Percentiles rank a stretch among this genome's conserved stretches.
phyloP scores from a whole-genome alignment of 805 yeast species.

The Kodamaea hsintzibuensis region DNA sequence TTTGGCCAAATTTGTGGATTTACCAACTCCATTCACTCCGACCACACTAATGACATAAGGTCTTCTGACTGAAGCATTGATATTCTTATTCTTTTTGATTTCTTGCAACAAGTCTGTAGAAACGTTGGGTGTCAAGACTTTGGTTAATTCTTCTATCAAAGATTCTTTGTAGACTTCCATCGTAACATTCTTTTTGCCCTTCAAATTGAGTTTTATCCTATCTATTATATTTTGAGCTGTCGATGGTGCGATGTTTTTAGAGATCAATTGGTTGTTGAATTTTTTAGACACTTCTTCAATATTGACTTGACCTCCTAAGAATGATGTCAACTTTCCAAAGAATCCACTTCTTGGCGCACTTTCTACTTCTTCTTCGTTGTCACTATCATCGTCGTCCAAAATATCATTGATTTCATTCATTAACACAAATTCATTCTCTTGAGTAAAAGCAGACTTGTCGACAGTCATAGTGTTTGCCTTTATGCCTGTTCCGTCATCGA shows the following conservation, averaged over 20 bases:
- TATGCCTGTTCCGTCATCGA: slow-evolving; percentile 10
- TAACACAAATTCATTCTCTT: slow-evolving; percentile 40
- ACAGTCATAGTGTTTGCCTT: slow-evolving; percentile 9
- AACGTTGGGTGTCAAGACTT: slow-evolving; percentile 86
- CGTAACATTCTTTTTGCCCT: slow-evolving; percentile 70
- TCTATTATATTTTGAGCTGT: slow-evolving; percentile 74
- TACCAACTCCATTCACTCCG: slow-evolving; percentile 98
- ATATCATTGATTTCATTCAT: slow-evolving; percentile 43
- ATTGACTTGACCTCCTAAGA: slow-evolving; percentile 43
- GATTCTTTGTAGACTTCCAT: slow-evolving; percentile 65
- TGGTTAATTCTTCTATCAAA: slow-evolving; percentile 67
- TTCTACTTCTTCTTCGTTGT: slow-evolving; percentile 24
- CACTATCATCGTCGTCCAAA: slow-evolving; percentile 33
- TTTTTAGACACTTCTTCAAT: slow-evolving; percentile 63
- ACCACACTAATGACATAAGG: slow-evolving; percentile 97
- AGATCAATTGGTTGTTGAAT: slow-evolving; percentile 73
- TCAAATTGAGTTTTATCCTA: slow-evolving; percentile 66
- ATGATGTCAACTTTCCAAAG: slow-evolving; percentile 36
- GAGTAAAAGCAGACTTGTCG: slow-evolving; percentile 36
- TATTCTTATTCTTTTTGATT: slow-evolving; percentile 49
- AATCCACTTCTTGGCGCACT: slow-evolving; percentile 22
- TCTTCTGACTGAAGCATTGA: slow-evolving; percentile 23
- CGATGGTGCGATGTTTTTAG: slow-evolving; percentile 88
- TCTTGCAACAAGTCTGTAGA: slow-evolving; percentile 85
- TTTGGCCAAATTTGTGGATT: slow-evolving; percentile 92